Evolutionary conservation across 2,329 filamentous ascomycete species (phyloP).

Genomic region (Fusarium miscanthi): DNA sequence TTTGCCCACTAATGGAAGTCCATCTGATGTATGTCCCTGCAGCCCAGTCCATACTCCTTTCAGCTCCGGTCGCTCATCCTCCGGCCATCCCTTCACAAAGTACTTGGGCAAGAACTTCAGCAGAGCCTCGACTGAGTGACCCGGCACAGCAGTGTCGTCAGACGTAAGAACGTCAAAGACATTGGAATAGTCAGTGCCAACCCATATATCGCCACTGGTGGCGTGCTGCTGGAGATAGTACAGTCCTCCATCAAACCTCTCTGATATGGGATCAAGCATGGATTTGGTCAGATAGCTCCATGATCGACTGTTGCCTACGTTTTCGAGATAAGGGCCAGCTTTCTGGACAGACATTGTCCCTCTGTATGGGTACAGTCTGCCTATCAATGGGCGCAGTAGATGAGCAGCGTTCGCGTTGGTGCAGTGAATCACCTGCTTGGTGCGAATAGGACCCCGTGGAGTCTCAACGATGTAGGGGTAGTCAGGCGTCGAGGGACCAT

Average conservation of each 20-base stretch:
- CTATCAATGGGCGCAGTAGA: neutral
- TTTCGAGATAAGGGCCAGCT: neutral
- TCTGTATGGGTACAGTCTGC: neutral
- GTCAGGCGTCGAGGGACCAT: neutral
- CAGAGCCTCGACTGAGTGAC: neutral
- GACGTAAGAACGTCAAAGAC: neutral
- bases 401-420: neutral
- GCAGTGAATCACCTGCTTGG: neutral
- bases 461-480: constrained; percentile 48
- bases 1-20: neutral
- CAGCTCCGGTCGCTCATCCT: neutral
- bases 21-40: neutral
- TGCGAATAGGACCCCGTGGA: neutral
- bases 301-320: neutral
- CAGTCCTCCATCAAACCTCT: neutral
- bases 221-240: neutral
- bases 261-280: neutral
- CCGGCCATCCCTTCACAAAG: neutral
- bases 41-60: neutral
- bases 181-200: neutral
- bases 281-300: neutral
- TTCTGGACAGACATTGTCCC: neutral
- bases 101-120: neutral
- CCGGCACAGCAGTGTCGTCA: neutral
- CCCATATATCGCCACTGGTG: neutral